Conservation (phyloP, 352 stramenopile genomes). For the Chrysophaeum taylorii region DNA sequence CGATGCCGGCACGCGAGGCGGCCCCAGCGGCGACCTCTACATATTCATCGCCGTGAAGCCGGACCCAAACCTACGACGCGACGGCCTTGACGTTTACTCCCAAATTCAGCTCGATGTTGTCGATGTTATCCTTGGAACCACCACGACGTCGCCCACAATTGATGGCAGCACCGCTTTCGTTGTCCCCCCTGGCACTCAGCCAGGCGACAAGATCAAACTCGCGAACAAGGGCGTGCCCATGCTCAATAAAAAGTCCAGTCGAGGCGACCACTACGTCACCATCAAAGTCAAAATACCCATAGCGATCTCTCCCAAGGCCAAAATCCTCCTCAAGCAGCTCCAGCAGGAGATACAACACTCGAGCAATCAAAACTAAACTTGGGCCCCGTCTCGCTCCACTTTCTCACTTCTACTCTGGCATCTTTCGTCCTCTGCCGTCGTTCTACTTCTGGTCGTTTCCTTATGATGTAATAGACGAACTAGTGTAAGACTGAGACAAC, state of each 20-base stretch:
- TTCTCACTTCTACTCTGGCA: too few species aligned
- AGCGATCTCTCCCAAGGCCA: conserved; percentile 48
- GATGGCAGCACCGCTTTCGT: conserved; percentile 60
- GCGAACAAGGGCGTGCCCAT: conserved; percentile 52
- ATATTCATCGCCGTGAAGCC: conserved; percentile 66
- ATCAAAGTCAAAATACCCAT: conserved; percentile 60
- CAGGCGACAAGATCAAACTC: conserved; percentile 60
- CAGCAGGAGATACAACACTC: too few species aligned
- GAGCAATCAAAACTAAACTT: conserved; percentile 3
- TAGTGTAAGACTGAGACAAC: too few species aligned
- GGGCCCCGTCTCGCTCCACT: too few species aligned
- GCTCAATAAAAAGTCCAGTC: conserved; percentile 42
- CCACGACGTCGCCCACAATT: conserved; percentile 53
- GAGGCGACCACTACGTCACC: conserved; percentile 58
- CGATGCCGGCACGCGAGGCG: conserved; percentile 59
- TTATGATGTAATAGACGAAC: too few species aligned
- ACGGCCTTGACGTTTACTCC: conserved; percentile 57
- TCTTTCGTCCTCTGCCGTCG: too few species aligned
- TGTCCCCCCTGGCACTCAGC: conserved; percentile 59
- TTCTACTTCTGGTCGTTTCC: too few species aligned
- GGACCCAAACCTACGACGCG: conserved; percentile 46
- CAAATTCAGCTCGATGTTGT: conserved; percentile 54
- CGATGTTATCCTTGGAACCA: conserved; percentile 61
- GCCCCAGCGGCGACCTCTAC: conserved; percentile 59
- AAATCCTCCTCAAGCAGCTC: conserved; percentile 52